A percentile compares a stretch with the other conserved stretches of the same genome.
Conservation (phyloP, 371 early-diverging fungal genomes). For the Mucor sp. region DNA sequence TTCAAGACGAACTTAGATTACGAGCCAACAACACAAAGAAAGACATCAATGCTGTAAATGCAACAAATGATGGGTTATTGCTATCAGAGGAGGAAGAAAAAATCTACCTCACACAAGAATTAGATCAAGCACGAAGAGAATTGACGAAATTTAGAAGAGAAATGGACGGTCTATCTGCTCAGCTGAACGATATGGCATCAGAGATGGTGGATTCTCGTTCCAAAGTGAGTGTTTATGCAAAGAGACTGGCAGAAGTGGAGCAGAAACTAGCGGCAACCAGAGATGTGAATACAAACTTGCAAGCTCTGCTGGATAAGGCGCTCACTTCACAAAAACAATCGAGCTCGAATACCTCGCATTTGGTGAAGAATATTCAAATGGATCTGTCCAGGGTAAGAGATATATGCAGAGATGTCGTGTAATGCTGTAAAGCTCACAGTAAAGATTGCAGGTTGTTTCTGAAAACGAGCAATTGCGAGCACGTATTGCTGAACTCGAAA, state of each 20-base stretch:
- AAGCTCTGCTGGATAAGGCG: constrained; percentile 57
- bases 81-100: constrained; percentile 43
- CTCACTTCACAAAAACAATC: constrained; percentile 62
- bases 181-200: constrained; percentile 65
- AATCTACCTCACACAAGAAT: constrained; percentile 55
- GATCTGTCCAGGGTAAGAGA: constrained; percentile 58
- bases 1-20: constrained; percentile 47
- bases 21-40: constrained; percentile 15
- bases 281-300: constrained; percentile 64
- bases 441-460: constrained; percentile 49
- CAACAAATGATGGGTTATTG: neutral
- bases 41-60: neutral
- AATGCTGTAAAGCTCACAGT: too few relatives aligned
- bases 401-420: too few relatives aligned
- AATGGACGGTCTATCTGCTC: constrained; percentile 64
- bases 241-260: constrained; percentile 66
- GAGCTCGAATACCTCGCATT: constrained; percentile 61
- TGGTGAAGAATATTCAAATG: constrained; percentile 64
- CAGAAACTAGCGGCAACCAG: constrained; percentile 64
- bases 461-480: constrained; percentile 64
- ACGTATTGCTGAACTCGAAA: constrained; percentile 65
- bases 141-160: constrained; percentile 62
- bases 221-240: constrained; percentile 64
- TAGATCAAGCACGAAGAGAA: constrained; percentile 63
- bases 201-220: constrained; percentile 65